Evolutionary conservation across 768 basidiomycete species (phyloP).

Genomic region (Amanita thiersii): DNA sequence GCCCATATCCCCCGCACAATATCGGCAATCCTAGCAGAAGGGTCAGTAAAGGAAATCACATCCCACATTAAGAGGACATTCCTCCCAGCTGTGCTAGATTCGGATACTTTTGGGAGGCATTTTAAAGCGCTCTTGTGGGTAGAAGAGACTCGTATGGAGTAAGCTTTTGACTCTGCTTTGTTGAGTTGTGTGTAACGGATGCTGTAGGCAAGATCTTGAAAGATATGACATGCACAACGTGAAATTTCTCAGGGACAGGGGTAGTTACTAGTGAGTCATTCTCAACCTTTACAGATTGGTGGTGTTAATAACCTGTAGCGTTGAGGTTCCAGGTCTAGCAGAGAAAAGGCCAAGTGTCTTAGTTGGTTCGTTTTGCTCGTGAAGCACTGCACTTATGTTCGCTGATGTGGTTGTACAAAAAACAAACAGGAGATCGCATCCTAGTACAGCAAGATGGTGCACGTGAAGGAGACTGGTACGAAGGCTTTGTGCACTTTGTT

Average conservation of each 20-base stretch:
- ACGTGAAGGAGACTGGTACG: conserved; percentile 31
- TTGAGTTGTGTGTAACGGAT: conserved; percentile 3
- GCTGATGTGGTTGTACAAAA: too few relatives aligned
- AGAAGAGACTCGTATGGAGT: conserved; percentile 42
- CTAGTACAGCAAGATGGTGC: conserved; percentile 28
- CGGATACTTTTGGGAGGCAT: conserved; percentile 30
- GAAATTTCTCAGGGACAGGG: conserved; percentile 19
- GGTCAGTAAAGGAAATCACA: conserved; percentile 19
- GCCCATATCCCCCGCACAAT: conserved; percentile 34
- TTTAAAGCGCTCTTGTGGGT: conserved; percentile 52
- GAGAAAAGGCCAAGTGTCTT: conserved; percentile 41
- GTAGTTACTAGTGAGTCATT: conserved; percentile 31
- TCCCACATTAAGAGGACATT: conserved; percentile 22
- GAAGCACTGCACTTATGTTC: too few relatives aligned
- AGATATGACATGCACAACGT: conserved; percentile 27
- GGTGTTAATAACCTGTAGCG: conserved; percentile 17
- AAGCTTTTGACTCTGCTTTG: conserved; percentile 9
- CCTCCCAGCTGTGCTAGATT: conserved; percentile 31
- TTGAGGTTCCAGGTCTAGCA: conserved; percentile 35
- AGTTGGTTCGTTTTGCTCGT: conserved; percentile 35
- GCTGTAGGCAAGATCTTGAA: conserved; percentile 30
- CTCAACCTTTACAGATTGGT: too few relatives aligned
- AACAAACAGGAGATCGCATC: conserved; percentile 37
- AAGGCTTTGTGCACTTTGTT: conserved; percentile 40
- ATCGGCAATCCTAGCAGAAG: conserved; percentile 21